Evolutionary conservation across 495 filamentous ascomycete species (phyloP).

Genomic region (Filosporella fistucella): DNA sequence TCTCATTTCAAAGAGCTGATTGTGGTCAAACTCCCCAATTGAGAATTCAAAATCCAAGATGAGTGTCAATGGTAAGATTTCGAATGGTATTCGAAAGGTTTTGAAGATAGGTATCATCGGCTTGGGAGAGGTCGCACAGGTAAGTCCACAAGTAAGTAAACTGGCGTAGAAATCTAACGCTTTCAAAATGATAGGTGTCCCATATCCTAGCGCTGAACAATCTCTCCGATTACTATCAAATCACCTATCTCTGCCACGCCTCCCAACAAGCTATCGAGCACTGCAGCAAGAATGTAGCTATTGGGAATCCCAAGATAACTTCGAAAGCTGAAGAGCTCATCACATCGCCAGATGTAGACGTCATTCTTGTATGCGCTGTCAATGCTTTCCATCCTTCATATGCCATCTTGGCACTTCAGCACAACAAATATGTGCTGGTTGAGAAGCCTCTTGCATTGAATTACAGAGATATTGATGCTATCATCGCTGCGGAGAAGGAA

Average conservation of each 20-base stretch:
- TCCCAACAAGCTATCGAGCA: constrained; percentile 2
- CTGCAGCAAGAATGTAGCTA: background rate
- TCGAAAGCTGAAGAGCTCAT: constrained; percentile 8
- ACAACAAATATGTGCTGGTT: constrained; percentile 50
- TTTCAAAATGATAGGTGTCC: no score
- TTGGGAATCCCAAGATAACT: constrained; percentile 2
- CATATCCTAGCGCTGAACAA: constrained; percentile 43
- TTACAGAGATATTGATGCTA: background rate
- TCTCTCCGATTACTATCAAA: constrained; percentile 26
- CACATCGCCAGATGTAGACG: constrained; percentile 32
- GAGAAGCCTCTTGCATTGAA: constrained; percentile 43
- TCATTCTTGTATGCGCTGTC: constrained; percentile 45
- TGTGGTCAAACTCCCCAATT: no score
- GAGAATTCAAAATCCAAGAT: no score
- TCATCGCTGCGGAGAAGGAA: constrained; percentile 25
- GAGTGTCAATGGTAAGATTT: no score
- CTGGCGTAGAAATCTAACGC: background rate
- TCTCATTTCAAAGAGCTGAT: no score
- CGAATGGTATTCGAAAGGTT: background rate
- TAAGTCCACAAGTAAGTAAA: constrained; percentile 1
- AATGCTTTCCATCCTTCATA: constrained; percentile 45
- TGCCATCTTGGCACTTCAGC: constrained; percentile 43
- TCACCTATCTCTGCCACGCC: constrained; percentile 8
- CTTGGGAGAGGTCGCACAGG: constrained; percentile 41
- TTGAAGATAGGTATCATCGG: constrained; percentile 43